Evolutionary conservation across 2,329 filamentous ascomycete genomes (phyloP).

Genomic region (Didymosphaeria variabile): DNA sequence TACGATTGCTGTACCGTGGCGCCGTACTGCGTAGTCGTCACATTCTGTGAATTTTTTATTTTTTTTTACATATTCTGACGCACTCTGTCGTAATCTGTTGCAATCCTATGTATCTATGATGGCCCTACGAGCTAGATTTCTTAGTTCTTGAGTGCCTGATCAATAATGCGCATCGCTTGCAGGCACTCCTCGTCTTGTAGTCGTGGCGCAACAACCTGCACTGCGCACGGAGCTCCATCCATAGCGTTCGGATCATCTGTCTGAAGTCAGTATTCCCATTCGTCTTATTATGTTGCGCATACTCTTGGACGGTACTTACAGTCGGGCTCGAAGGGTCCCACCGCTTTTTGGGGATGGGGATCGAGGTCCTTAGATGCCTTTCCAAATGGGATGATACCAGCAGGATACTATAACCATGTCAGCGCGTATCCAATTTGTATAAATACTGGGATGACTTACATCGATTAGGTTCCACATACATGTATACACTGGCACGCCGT

Average conservation of each 20-base stretch:
- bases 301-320: neutral
- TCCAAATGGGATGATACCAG: neutral
- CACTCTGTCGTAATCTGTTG: no score
- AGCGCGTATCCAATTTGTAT: neutral
- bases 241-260: neutral
- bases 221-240: neutral
- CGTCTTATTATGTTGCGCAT: neutral
- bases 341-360: neutral
- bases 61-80: no score
- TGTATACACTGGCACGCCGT: neutral
- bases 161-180: neutral
- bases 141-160: neutral
- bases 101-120: no score
- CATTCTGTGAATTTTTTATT: no score
- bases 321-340: neutral
- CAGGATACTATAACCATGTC: neutral
- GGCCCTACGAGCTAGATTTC: neutral
- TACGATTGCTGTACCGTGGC: no score
- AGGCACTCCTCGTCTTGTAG: neutral
- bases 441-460: neutral
- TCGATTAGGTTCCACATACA: neutral
- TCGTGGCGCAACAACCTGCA: neutral
- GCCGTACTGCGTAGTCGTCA: no score
- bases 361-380: neutral
- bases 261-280: neutral